Percentiles rank a stretch among this genome's conserved stretches.
Evolutionary conservation across 306 rosid genomes (phyloP).

Genomic region (Biancaea sappan): DNA sequence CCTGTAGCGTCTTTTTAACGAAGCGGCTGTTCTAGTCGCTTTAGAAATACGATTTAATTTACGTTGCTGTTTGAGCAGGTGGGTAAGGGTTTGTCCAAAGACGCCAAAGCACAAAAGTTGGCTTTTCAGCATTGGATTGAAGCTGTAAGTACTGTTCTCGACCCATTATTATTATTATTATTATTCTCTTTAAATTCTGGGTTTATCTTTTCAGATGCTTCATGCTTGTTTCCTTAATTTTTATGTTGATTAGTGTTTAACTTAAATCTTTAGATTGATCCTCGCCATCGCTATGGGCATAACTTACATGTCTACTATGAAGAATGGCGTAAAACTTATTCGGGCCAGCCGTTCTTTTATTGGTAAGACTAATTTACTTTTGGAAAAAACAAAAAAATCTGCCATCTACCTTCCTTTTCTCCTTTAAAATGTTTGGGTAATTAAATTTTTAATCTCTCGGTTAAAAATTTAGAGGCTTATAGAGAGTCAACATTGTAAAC

Average conservation of each 20-base stretch:
- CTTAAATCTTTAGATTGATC: constrained; percentile 73
- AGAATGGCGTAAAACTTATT: constrained; percentile 75
- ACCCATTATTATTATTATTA: not conserved
- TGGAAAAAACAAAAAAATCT: too few species aligned
- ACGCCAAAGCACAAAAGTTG: constrained; percentile 86
- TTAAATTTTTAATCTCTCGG: not conserved
- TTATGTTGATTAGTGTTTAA: not conserved
- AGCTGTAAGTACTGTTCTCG: constrained; percentile 60
- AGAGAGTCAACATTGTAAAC: not conserved
- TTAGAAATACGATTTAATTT: constrained; percentile 27
- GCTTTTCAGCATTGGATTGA: constrained; percentile 99
- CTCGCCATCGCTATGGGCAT: constrained; percentile 96
- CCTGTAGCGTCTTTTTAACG: not conserved
- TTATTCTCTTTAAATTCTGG: not conserved
- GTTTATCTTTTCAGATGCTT: not conserved
- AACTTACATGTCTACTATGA: constrained; percentile 78
- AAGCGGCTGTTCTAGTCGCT: not conserved
- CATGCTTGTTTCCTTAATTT: constrained; percentile 19
- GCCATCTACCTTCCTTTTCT: too few species aligned
- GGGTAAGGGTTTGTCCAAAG: constrained; percentile 84
- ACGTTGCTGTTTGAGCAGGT: constrained; percentile 58
- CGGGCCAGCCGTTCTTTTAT: constrained; percentile 91
- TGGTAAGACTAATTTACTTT: constrained; percentile 57
- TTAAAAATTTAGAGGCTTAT: not conserved
- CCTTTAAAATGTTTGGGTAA: not conserved